Conservation (phyloP, 106 monocot genomes). For the Ottelia alismoides region DNA sequence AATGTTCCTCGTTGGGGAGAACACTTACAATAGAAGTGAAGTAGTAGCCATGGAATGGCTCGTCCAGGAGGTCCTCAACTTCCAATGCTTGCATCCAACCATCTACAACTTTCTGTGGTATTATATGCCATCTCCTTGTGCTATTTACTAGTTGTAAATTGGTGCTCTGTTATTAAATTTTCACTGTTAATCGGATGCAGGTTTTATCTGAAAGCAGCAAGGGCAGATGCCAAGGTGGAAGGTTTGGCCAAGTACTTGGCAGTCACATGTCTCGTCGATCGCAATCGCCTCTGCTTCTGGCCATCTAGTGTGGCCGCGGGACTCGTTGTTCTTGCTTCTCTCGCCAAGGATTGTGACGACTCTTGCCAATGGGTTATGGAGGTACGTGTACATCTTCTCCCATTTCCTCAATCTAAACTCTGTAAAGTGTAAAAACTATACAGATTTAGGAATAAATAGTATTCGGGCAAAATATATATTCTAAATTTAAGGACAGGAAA, state of each 20-base stretch:
- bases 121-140: not conserved
- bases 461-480: too few relatives aligned
- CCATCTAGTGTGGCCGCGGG: slow-evolving; percentile 79
- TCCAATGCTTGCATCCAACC: slow-evolving; percentile 58
- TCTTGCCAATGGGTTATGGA: slow-evolving; percentile 54
- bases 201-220: slow-evolving; percentile 82
- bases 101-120: slow-evolving; percentile 73
- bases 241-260: slow-evolving; percentile 50
- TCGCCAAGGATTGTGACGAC: slow-evolving; percentile 29
- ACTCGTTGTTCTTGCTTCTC: slow-evolving; percentile 69
- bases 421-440: too few relatives aligned
- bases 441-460: too few relatives aligned
- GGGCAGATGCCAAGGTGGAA: slow-evolving; percentile 33
- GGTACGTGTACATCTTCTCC: slow-evolving; percentile 18
- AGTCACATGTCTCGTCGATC: slow-evolving; percentile 46
- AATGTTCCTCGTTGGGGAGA: slow-evolving; percentile 41
- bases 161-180: slow-evolving; percentile 1
- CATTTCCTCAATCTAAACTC: too few relatives aligned
- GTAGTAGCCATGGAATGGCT: slow-evolving; percentile 95
- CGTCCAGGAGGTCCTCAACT: slow-evolving; percentile 57
- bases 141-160: not conserved
- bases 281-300: slow-evolving; percentile 63
- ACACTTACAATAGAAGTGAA: slow-evolving; percentile 39
- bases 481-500: too few relatives aligned
- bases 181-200: too few relatives aligned